A percentile compares a stretch with the other conserved stretches of the same genome.
These are phyloP conservation scores for Phytophthora pini DNA, from an alignment of 352 stramenopile species.

Conservation along the genomic window DNA sequence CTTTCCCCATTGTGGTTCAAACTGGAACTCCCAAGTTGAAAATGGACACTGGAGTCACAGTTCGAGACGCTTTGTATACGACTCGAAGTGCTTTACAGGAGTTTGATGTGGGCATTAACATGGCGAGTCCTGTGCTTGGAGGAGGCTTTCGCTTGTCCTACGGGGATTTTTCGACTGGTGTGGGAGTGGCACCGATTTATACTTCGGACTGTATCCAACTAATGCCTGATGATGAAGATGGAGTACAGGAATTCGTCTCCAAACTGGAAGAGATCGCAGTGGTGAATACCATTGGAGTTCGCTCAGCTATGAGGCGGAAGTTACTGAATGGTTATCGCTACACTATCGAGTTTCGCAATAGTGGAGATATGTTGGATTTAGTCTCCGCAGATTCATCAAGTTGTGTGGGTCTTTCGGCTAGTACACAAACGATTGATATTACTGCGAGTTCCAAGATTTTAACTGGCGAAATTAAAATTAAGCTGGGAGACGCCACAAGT, in stretches of 20 bases:
- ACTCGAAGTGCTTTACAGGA: conserved; percentile 50
- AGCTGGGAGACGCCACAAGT: conserved; percentile 43
- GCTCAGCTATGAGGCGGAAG: conserved; percentile 24
- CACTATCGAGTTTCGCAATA: conserved; percentile 56
- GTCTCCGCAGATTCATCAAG: conserved; percentile 40
- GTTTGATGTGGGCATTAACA: conserved; percentile 68
- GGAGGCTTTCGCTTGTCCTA: conserved; percentile 66
- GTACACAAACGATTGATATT: conserved; percentile 75
- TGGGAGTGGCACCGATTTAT: conserved; percentile 29
- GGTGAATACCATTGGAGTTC: conserved; percentile 67
- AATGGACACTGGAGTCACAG: conserved; percentile 46
- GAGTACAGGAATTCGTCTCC: conserved; percentile 45
- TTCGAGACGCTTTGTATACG: conserved; percentile 48
- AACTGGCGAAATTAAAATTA: conserved; percentile 49
- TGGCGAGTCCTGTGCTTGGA: conserved; percentile 47
- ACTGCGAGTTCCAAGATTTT: conserved; percentile 47
- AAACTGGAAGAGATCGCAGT: conserved; percentile 50
- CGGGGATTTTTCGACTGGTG: conserved; percentile 52
- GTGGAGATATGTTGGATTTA: conserved; percentile 58
- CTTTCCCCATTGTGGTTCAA: conserved; percentile 49
- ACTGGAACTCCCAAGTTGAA: conserved; percentile 42
- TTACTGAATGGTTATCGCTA: conserved; percentile 64
- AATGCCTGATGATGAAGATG: conserved; percentile 43
- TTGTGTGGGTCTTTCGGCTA: conserved; percentile 46
- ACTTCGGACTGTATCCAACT: conserved; percentile 67